A percentile compares a stretch with the other conserved stretches of the same genome.
These are phyloP conservation scores for Daldinia bambusicola DNA, from an alignment of 495 filamentous ascomycete species.

Conservation along the genomic window DNA sequence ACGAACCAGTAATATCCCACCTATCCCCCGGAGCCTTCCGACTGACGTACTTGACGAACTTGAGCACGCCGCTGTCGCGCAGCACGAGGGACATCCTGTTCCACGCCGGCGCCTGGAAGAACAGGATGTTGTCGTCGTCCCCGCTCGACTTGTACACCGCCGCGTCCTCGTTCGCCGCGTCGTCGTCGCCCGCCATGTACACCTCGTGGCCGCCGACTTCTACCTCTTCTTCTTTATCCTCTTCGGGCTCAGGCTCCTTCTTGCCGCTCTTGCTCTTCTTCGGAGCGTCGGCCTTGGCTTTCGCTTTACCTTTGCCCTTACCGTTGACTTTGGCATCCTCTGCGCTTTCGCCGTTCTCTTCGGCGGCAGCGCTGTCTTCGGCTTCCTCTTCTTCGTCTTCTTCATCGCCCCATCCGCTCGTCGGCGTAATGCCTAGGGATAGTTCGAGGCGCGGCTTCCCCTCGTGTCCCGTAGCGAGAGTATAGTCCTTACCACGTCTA, in stretches of 20 bases:
- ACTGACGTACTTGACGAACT: constrained; percentile 97
- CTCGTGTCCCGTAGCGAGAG: constrained; percentile 85
- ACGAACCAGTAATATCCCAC: constrained; percentile 86
- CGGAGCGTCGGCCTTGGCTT: constrained; percentile 38
- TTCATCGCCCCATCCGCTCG: constrained; percentile 81
- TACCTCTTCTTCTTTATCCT: constrained; percentile 48
- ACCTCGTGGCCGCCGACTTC: constrained; percentile 89
- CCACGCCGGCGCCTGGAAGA: constrained; percentile 88
- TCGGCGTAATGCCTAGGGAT: constrained; percentile 84
- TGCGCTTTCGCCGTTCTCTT: constrained; percentile 44
- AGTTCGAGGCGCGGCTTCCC: constrained; percentile 87
- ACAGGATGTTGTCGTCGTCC: constrained; percentile 93
- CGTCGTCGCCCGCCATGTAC: constrained; percentile 90
- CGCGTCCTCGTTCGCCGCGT: constrained; percentile 73
- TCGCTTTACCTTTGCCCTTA: constrained; percentile 52
- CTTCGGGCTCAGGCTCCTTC: constrained; percentile 45
- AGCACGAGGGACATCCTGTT: constrained; percentile 90
- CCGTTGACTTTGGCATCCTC: constrained; percentile 64
- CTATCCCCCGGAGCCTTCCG: constrained; percentile 82
- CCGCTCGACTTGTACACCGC: constrained; percentile 83
- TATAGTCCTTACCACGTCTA: constrained; percentile 88
- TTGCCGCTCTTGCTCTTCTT: constrained; percentile 35
- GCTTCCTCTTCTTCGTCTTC: constrained; percentile 60
- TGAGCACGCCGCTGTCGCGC: constrained; percentile 83
- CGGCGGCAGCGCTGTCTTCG: constrained; percentile 47